Conservation (phyloP, 1,284 basidiomycete genomes). For the Prillingera fragicola region DNA sequence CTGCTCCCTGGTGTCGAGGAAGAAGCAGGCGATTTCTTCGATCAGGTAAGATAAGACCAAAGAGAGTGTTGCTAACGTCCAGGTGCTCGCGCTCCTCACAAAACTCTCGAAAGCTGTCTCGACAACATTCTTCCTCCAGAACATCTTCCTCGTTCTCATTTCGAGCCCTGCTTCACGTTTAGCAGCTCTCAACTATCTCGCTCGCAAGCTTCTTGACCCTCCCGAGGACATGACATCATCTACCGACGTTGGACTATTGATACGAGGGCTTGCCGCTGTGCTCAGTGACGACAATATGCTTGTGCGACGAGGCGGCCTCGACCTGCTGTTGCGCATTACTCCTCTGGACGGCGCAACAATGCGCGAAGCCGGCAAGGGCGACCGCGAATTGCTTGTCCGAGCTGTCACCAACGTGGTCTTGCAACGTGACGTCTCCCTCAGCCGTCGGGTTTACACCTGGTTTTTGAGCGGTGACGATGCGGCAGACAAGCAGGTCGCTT, state of each 20-base stretch:
- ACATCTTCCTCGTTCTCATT: constrained; percentile 87
- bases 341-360: constrained; percentile 60
- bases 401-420: constrained; percentile 77
- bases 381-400: constrained; percentile 69
- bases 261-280: constrained; percentile 80
- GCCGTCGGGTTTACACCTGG: constrained; percentile 90
- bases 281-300: constrained; percentile 85
- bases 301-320: constrained; percentile 73
- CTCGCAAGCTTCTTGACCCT: constrained; percentile 62
- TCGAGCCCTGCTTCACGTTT: constrained; percentile 81
- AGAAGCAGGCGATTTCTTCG: constrained; percentile 93
- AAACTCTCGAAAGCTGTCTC: constrained; percentile 74
- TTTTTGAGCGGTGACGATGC: constrained; percentile 75
- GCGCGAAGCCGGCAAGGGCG: constrained; percentile 48
- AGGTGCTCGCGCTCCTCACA: constrained; percentile 81
- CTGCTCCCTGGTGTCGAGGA: constrained; percentile 91
- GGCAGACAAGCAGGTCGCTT: constrained; percentile 63
- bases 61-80: background rate
- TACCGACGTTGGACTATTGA: constrained; percentile 82
- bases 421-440: constrained; percentile 85
- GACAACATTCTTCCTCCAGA: constrained; percentile 86
- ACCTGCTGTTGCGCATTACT: constrained; percentile 70
- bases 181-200: constrained; percentile 80
- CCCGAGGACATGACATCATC: constrained; percentile 45
- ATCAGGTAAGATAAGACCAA: constrained; percentile 61